Percentiles rank a stretch among this genome's conserved stretches.
These are phyloP conservation scores for Dispira parvispora DNA, from an alignment of 192 early-diverging fungal genomes.

Conservation along the genomic window DNA sequence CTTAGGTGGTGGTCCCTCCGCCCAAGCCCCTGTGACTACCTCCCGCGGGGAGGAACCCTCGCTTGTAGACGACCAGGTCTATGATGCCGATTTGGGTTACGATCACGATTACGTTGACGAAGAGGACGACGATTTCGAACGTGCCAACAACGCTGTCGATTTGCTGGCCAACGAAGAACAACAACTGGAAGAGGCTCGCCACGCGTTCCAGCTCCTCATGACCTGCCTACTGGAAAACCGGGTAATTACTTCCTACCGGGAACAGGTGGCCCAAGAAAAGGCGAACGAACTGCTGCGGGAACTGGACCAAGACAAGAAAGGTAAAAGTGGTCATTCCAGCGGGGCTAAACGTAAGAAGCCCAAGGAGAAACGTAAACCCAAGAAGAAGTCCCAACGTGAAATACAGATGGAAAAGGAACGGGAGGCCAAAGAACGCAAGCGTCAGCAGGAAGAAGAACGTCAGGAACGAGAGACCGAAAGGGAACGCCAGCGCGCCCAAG, in stretches of 20 bases:
- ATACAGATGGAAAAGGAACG: conserved; percentile 24
- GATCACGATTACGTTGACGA: conserved; percentile 27
- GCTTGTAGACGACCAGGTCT: not conserved
- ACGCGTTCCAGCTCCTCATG: conserved; percentile 91
- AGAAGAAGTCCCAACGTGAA: conserved; percentile 29
- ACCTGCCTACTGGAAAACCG: conserved; percentile 96
- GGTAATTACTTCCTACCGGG: conserved; percentile 80
- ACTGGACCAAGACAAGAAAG: conserved; percentile 70
- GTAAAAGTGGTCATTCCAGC: conserved; percentile 34
- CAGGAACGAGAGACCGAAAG: conserved; percentile 12
- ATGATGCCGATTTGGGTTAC: conserved; percentile 13
- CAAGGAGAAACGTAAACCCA: conserved; percentile 43
- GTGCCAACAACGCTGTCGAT: conserved; percentile 46
- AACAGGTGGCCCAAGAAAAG: conserved; percentile 82
- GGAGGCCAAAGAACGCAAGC: conserved; percentile 16
- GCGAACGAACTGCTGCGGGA: conserved; percentile 77
- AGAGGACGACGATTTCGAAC: conserved; percentile 42
- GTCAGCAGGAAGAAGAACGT: conserved; percentile 20
- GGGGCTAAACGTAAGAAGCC: conserved; percentile 35
- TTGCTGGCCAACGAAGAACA: conserved; percentile 62
- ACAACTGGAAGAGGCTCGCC: conserved; percentile 79
- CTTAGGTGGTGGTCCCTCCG: too few species aligned
- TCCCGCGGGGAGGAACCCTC: too few species aligned
- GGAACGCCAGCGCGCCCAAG: conserved; percentile 7
- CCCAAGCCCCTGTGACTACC: too few species aligned